Percentiles rank a stretch among this genome's conserved stretches.
These are phyloP conservation scores for Mrakia blollopis DNA, from an alignment of 768 basidiomycete species.

Conservation along the genomic window DNA sequence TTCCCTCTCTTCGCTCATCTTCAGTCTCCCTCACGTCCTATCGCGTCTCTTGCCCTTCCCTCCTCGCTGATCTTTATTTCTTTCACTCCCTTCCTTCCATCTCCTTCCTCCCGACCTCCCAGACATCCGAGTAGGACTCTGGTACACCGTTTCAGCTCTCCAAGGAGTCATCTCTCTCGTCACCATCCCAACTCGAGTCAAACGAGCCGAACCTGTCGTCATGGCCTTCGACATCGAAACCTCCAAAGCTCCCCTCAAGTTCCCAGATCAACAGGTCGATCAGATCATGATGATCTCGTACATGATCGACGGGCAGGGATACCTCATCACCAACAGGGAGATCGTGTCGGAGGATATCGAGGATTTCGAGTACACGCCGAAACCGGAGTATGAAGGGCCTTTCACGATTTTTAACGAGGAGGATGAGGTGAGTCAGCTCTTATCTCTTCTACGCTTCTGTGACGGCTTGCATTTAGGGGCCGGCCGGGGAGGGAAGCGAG, in stretches of 20 bases:
- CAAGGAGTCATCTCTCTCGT: slow-evolving; percentile 71
- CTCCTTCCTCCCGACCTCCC: not conserved
- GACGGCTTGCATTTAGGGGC: not conserved
- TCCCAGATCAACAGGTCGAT: slow-evolving; percentile 90
- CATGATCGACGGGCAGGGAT: slow-evolving; percentile 97
- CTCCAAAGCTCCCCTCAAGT: slow-evolving; percentile 98
- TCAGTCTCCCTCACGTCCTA: not conserved
- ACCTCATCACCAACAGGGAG: slow-evolving; percentile 93
- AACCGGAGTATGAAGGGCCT: slow-evolving; percentile 93
- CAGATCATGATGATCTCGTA: slow-evolving; percentile 99
- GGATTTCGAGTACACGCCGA: slow-evolving; percentile 98
- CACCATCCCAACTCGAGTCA: slow-evolving; percentile 74
- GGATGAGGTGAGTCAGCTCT: slow-evolving; percentile 66
- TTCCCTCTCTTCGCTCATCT: not conserved
- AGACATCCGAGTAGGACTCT: slow-evolving; percentile 94
- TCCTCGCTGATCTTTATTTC: not conserved
- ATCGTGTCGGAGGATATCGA: slow-evolving; percentile 97
- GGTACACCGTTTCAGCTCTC: slow-evolving; percentile 83
- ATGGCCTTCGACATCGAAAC: slow-evolving; percentile 99
- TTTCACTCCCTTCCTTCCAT: not conserved
- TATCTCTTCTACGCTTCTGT: not conserved
- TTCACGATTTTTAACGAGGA: slow-evolving; percentile 92
- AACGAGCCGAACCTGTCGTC: slow-evolving; percentile 97
- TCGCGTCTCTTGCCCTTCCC: too few relatives aligned
- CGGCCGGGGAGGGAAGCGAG: not conserved